A percentile compares a stretch with the other conserved stretches of the same genome.
Conservation (phyloP, 163 green algal species). For the Botryococcus braunii region DNA sequence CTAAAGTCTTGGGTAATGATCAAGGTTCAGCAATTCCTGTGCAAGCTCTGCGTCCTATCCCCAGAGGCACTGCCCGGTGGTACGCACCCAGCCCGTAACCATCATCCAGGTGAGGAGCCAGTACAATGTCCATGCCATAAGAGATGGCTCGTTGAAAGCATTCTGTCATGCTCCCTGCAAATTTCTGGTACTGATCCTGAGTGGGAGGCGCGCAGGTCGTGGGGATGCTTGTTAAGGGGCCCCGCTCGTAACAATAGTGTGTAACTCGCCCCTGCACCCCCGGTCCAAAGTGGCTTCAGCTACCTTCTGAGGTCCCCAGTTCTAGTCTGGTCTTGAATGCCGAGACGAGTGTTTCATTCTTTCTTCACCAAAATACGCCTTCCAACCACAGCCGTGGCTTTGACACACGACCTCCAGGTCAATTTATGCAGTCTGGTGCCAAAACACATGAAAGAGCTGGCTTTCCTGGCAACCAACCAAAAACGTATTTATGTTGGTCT, state of each 20-base stretch:
- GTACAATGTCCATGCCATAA: slow-evolving; percentile 3
- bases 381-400: background rate
- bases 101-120: slow-evolving; percentile 16
- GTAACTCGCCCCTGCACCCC: slow-evolving; percentile 10
- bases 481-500: too few relatives aligned
- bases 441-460: too few relatives aligned
- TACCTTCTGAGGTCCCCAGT: too few relatives aligned
- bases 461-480: too few relatives aligned
- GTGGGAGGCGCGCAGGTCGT: background rate
- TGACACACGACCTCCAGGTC: background rate
- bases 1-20: too few relatives aligned
- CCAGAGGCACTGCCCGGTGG: background rate
- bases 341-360: too few relatives aligned
- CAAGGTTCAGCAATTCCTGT: background rate
- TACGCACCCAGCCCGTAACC: slow-evolving; percentile 9
- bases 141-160: slow-evolving; percentile 15
- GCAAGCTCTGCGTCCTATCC: background rate
- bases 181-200: slow-evolving; percentile 1
- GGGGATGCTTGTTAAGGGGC: background rate
- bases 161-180: slow-evolving; percentile 9
- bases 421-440: too few relatives aligned
- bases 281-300: too few relatives aligned
- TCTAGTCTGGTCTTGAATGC: too few relatives aligned
- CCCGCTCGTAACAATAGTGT: slow-evolving; percentile 10
- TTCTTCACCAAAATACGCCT: too few relatives aligned